Evolutionary conservation across 345 rosid species (phyloP), one percentile per base, ranked within the genome.

Genomic region (Acer yangbiense): DNA sequence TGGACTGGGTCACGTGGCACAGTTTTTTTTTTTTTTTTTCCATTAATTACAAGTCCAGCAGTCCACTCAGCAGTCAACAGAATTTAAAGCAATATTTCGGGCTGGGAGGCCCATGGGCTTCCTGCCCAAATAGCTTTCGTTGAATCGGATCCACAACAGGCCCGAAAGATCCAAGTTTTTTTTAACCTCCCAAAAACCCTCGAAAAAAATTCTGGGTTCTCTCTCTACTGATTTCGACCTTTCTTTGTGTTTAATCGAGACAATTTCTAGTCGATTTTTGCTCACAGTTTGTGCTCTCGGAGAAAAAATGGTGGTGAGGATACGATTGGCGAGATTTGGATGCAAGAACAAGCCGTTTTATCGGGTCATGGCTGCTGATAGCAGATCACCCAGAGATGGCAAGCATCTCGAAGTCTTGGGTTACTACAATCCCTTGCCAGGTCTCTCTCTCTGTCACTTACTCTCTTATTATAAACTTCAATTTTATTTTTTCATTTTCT

Each of bases 341-440:
- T 93, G 97, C 83, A 92, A 82, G 63, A 79, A 93, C 78, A 84
- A 84, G 76, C 97, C 98, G 0, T 91, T 93, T 78, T 95, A 84
- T 70, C 86, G 99, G 21, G 82, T 93, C 9, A 90, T 92, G 89
- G 94, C 91, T 1, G 93, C 98, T 12, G 88, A 92, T 86, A 90
- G 94, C 83, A 89, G 93, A 82, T 90, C 97, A 0, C 93, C 92
- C 0, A 84, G 97, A 79, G 97, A 95, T 77, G 98, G 96, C 64
- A 93, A 90, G 80, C 98, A 92, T 74, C 90, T 95, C 20, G 94
- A 92, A 85, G 92, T 91, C 18, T 76, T 92, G 66, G 94, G 97
- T 60, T 93, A 89, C 84, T 90, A 84, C 75, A 90, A 95, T 76
- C 99, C 97, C 4, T 86, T 93, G 57, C 94, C 91, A 83, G 98